Base-by-base conservation (phyloP, 2,329 filamentous ascomycete genomes). In the Byssoonygena ceratinophila region DNA sequence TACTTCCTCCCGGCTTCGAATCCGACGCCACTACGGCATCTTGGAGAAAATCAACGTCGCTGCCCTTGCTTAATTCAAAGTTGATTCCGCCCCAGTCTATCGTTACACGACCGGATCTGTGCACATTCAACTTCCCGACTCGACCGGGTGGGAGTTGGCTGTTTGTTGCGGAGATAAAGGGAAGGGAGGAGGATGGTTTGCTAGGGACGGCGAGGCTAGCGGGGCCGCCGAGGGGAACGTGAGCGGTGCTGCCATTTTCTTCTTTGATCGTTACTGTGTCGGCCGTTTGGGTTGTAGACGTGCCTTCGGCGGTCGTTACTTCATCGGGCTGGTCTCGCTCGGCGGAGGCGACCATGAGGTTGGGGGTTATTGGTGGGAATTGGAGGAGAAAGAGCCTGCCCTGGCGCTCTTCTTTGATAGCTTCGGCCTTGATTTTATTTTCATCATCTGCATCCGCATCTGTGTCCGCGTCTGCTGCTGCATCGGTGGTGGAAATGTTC, bases 301-400 rank as follows among this genome's bases (percentile, higher is more conserved):
- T 27, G 23, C 32, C 32, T 14, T 36, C 41, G n/a, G 16, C 27
- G 14, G 47, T 31, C 12, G 32, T 45, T 23, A 14, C 32, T 39
- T 56, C 55, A 23, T 44, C 51, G 50, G 59, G 60, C 4, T 63
- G 52, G 23, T 61, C 61, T 14, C 55, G 58, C 1, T 58, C 58
- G 12, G 60, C 61, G 5, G 41, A 44, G 1, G 73, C 67, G 8
- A 72, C 61, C 32, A 70, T 59, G 22, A 83, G 72, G 54, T 77
- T 76, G 4, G 81, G 81, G 3, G 82, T 76, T 54, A 81, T 72
- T 0, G 81, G 79, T 11, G 81, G 81, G 59, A 83, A 76, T 63
- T 83, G 81, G 63, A 83, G 78, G 48, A 83, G 71, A 62, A 83
- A 83, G 50, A 81, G 71, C 53, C 76, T 74, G 51, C 80, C 76